Conservation (phyloP, 2,329 filamentous ascomycete species). For the Penicillium thymicola region DNA sequence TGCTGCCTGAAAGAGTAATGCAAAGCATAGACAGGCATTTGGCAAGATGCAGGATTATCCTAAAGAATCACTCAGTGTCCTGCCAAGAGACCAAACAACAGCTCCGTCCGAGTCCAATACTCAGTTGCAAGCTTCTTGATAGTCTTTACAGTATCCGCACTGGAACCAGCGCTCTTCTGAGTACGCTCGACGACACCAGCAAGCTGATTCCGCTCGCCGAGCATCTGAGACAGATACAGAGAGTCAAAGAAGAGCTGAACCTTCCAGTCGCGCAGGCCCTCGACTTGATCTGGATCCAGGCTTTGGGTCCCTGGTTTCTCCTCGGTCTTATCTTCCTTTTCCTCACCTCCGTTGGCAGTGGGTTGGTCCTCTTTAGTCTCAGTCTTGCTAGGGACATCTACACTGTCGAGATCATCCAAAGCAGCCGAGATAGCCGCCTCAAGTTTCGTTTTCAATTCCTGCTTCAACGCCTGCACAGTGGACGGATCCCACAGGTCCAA, state of each 20-base stretch:
- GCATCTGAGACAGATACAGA: conserved; percentile 31
- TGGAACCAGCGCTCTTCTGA: conserved; percentile 48
- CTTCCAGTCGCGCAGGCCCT: conserved; percentile 31
- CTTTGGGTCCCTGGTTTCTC: background rate
- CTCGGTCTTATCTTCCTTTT: background rate
- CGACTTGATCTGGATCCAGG: background rate
- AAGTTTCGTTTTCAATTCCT: conserved; percentile 52
- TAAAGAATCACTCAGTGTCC: background rate
- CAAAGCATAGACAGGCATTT: background rate
- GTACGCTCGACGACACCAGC: conserved; percentile 48
- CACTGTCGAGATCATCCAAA: conserved; percentile 22
- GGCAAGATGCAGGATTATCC: background rate
- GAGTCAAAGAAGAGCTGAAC: conserved; percentile 40
- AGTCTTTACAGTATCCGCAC: conserved; percentile 49
- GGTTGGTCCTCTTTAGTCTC: background rate
- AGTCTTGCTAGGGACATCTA: background rate
- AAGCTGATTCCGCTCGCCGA: conserved; percentile 40
- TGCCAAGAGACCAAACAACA: conserved; percentile 75
- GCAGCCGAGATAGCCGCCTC: conserved; percentile 22
- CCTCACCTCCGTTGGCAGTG: background rate
- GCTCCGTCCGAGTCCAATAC: conserved; percentile 77
- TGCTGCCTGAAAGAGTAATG: background rate
- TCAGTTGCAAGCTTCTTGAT: conserved; percentile 65
- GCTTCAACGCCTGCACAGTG: conserved; percentile 63
- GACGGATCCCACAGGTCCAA: conserved; percentile 76